Evolutionary conservation across 805 yeast species (phyloP), one percentile per base, ranked within the genome.

Genomic region (Saccharomycopsis sp.): DNA sequence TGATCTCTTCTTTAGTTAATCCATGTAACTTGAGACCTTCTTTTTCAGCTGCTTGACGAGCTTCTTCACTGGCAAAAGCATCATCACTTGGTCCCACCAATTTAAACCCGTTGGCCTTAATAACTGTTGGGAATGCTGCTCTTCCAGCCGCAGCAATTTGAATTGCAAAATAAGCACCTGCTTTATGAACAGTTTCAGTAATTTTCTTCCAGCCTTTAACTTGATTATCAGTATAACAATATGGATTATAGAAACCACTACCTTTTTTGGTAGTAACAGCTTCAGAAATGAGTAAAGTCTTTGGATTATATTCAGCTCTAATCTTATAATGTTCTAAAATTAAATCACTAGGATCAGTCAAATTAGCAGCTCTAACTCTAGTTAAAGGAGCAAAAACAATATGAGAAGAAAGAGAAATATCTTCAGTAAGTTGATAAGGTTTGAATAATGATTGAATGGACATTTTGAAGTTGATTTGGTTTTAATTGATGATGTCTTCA

Each of bases 251-350:
- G 12, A 39, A 34, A 18, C 70, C 61, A 36, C 78, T 70, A 29
- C 59, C 55, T 13, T 37, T n/a, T 2, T 60, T 52, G 12, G 73
- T 63, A 49, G 63, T 63, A 1, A 79, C 67, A 13, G 75, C 85
- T 53, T 79, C 87, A 8, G 79, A 59, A 48, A 75, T 67, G 26
- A 78, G 47, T 45, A 80, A 56, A n/a, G 82, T 68, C n/a, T 85
- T 85, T 17, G 72, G 70, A 42, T 59, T 58, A n/a, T n/a, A n/a
- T 34, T 59, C 51, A 1, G 84, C 67, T 49, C 84, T 64, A 49
- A 72, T 73, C 19, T 53, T 61, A 51, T 79, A 79, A 55, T 78
- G 76, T 44, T 66, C 61, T 13, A 57, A 52, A 44, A 67, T 61
- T 42, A 71, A 61, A 27, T 69, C 72, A 3, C 67, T 59, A 30